Evolutionary conservation across 108 stramenopile species (phyloP), one percentile per base, ranked within the genome.

Genomic region (Epithemia pelagica): DNA sequence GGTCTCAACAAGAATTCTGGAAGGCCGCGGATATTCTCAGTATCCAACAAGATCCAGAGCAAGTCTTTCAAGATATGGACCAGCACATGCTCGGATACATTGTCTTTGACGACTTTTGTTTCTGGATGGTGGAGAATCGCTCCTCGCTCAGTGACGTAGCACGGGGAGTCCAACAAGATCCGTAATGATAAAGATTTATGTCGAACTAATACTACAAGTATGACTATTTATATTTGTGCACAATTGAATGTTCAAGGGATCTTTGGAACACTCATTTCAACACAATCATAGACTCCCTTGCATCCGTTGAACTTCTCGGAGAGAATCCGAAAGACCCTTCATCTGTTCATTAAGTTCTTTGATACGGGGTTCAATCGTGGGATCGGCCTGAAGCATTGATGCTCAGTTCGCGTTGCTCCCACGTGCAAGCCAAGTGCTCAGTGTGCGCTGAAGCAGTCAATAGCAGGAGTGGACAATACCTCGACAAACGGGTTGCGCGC

Each of bases 291-390:
- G 51, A 32, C 53, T 61, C 18, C 67, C 61, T 57, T 82, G 83
- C 73, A 84, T 84, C 56, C 64, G 67, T 56, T 80, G 78, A 22
- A 84, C 85, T 29, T 77, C 76, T 10, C 52, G 54, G 2, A 87
- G 65, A 15, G 86, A 81, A 5, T 74, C 79, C 26, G 70, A 54
- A 21, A 87, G 58, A 28, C 69, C 76, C 5, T 52, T 29, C n/a
- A 82, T 75, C 54, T 76, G 76, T 18, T 62, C 37, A 24, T 73
- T 55, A 2, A 84, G 52, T n/a, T 78, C 79, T 20, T 52, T 53
- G 68, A 84, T 68, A 31, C 67, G 54, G 26, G 61, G 31, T 54
- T 67, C 74, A 20, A 86, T 46, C 30, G 64, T 59, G 8, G 59
- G 28, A 56, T 83, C 82, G 21, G 57, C 32, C 0, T 61, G 71